Percentiles rank a stretch among this genome's conserved stretches.
Conservation (phyloP, 495 filamentous ascomycete genomes). For the Mytilinidion resinicola region DNA sequence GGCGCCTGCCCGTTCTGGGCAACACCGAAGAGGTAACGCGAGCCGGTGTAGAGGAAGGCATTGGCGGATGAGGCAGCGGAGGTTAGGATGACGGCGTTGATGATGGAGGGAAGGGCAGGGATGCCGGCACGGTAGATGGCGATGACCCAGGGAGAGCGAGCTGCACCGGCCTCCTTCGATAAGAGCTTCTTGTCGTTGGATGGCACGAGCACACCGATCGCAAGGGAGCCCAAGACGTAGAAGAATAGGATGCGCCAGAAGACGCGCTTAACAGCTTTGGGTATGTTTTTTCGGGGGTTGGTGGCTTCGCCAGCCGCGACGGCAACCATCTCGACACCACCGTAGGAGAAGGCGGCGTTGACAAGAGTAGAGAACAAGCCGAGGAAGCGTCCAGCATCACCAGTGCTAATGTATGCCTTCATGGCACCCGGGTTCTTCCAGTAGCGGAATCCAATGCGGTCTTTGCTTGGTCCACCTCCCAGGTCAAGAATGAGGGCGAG, state of each 20-base stretch:
- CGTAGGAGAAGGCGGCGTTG: slow-evolving; percentile 43
- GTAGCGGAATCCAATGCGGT: slow-evolving; percentile 63
- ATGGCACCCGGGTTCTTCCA: slow-evolving; percentile 68
- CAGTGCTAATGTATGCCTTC: slow-evolving; percentile 27
- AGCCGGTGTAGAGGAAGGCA: slow-evolving; percentile 75
- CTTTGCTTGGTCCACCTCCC: slow-evolving; percentile 56
- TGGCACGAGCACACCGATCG: slow-evolving; percentile 52
- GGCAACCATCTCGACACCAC: slow-evolving; percentile 62
- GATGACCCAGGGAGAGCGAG: slow-evolving; percentile 61
- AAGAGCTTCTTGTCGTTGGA: slow-evolving; percentile 50
- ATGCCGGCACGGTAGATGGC: slow-evolving; percentile 59
- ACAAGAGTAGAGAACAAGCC: slow-evolving; percentile 35
- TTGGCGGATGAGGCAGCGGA: slow-evolving; percentile 67
- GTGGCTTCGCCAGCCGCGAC: slow-evolving; percentile 75
- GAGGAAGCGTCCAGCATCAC: slow-evolving; percentile 31
- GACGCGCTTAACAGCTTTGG: slow-evolving; percentile 68
- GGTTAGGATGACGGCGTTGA: slow-evolving; percentile 69
- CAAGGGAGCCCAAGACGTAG: slow-evolving; percentile 55
- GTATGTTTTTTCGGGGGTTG: slow-evolving; percentile 70
- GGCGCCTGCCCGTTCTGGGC: slow-evolving; percentile 62
- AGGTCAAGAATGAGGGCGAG: slow-evolving; percentile 57
- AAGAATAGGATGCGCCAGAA: slow-evolving; percentile 86
- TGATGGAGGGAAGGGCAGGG: slow-evolving; percentile 58
- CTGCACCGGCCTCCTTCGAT: slow-evolving; percentile 49
- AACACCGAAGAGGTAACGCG: slow-evolving; percentile 66